Evolutionary conservation across 75 land plant genomes (phyloP), one percentile per base, ranked within the genome.

Genomic region (Cupressus sempervirens): DNA sequence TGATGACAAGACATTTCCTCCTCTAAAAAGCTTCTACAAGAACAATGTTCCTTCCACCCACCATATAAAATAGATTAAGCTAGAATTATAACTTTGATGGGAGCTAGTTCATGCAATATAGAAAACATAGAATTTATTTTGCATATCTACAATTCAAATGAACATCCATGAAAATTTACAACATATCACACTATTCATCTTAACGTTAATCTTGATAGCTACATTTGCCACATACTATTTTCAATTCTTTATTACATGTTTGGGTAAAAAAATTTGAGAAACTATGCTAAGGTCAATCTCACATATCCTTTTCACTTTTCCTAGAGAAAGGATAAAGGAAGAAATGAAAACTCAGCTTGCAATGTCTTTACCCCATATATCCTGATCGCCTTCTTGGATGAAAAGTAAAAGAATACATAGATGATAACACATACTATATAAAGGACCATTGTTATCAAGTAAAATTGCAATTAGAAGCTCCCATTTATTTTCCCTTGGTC

Each of bases 141-240:
- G 41, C 79, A 35, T 35, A 34, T 76, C 20, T 2, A 15, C 34
- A 18, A 45, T 20, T 26, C 68, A 62, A 62, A 62, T 62, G 38
- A 74, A 76, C 18, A 62, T 23, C 50, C 29, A 26, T 13, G 10
- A 43, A 46, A 81, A 30, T 46, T n/a, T 43, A 50, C 26, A 34
- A 67, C 3, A 12, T 11, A 14, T 14, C 14, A 26, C 50, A 18
- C 38, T 56, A 75, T 85, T 38, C 48, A 96, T 97, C 95, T 96
- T 96, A 3, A 95, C 98, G 86, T 96, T 96, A 13, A 96, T 95
- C 89, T 96, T 96, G 70, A 96, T 82, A 8, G 98, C 95, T 67
- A 96, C 98, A 88, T 96, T 96, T 0, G 98, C 98, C 70, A 96
- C 77, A 83, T 96, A 96, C 76, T 96, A 97, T 46, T 92, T 95